Conservation (phyloP, 306 rosid genomes). For the Castanea sativa region DNA sequence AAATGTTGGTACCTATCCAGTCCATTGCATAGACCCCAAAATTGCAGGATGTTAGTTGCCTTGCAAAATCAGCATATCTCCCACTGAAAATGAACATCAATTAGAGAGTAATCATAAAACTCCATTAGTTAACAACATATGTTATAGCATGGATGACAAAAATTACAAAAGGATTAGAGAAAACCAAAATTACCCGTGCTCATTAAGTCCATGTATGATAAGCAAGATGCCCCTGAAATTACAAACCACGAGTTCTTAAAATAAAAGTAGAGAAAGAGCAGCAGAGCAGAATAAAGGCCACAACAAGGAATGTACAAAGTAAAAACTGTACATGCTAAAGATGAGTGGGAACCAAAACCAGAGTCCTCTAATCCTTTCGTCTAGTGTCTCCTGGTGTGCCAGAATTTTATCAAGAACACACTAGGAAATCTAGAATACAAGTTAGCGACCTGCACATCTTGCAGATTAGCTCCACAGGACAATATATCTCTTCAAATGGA, state of each 20-base stretch:
- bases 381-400: background rate
- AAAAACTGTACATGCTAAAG: constrained; percentile 11
- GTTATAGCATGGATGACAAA: background rate
- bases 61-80: constrained; percentile 84
- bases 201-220: constrained; percentile 95
- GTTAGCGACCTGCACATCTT: background rate
- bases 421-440: background rate
- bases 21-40: constrained; percentile 98
- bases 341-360: background rate
- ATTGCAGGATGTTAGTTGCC: constrained; percentile 68
- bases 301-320: background rate
- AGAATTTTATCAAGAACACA: background rate
- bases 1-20: constrained; percentile 71
- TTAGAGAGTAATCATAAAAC: background rate
- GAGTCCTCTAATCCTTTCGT: constrained; percentile 10
- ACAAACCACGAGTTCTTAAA: constrained; percentile 20
- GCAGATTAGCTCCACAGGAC: background rate
- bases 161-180: background rate
- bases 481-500: background rate
- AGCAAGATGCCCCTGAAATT: constrained; percentile 78
- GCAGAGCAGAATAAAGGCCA: background rate
- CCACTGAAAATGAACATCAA: constrained; percentile 63
- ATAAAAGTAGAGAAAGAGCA: constrained; percentile 17
- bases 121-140: background rate
- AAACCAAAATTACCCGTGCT: constrained; percentile 66